Percentiles rank a stretch among this genome's conserved stretches.
Evolutionary conservation across 2,329 filamentous ascomycete species (phyloP).

Genomic region (Fusarium sp.): DNA sequence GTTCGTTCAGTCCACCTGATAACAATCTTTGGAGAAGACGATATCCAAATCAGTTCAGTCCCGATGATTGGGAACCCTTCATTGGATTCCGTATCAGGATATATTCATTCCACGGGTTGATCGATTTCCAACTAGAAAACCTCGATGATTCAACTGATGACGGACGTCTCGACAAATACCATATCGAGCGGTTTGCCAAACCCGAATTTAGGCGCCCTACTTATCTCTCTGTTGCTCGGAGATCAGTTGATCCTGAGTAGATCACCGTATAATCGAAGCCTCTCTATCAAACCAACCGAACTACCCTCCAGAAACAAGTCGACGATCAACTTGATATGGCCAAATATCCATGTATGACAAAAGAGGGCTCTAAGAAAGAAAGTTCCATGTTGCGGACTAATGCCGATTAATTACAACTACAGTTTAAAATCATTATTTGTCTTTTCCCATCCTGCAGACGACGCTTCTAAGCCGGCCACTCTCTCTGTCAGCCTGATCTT

Average conservation of each 20-base stretch:
- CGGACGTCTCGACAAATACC: too few species aligned
- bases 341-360: not conserved
- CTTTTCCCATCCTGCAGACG: conserved; percentile 76
- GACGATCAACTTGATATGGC: not conserved
- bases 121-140: too few species aligned
- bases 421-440: conserved; percentile 82
- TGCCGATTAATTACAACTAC: conserved; percentile 52
- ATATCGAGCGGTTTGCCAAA: too few species aligned
- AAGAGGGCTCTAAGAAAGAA: not conserved
- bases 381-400: not conserved
- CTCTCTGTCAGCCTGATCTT: conserved; percentile 80
- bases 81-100: too few species aligned
- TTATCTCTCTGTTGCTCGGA: too few species aligned
- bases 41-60: too few species aligned
- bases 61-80: too few species aligned
- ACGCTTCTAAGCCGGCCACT: conserved; percentile 71
- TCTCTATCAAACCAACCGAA: too few species aligned
- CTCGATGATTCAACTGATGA: too few species aligned
- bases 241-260: too few species aligned
- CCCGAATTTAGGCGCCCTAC: too few species aligned
- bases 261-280: not conserved
- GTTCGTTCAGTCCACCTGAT: not conserved
- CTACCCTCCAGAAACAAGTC: not conserved
- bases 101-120: too few species aligned
- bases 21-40: not conserved